These are phyloP conservation scores for Cardiospermum halicacabum DNA, from an alignment of 345 rosid genomes.

Conservation along the genomic window DNA sequence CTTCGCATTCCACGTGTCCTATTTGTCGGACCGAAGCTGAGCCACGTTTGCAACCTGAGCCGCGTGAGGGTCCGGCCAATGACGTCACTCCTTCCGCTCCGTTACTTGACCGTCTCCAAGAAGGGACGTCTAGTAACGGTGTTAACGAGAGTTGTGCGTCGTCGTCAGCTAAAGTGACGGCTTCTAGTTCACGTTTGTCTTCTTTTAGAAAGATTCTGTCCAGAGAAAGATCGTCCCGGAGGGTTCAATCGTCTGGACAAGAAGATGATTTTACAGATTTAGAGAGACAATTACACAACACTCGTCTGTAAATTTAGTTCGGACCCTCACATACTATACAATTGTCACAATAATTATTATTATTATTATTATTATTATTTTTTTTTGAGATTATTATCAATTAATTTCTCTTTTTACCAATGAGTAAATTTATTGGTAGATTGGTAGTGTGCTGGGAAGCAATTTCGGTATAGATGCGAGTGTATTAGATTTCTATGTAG, in stretches of 20 bases:
- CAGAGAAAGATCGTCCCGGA: constrained; percentile 42
- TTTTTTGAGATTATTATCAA: too few relatives aligned
- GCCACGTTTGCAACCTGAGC: constrained; percentile 50
- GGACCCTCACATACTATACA: too few relatives aligned
- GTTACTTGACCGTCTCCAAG: constrained; percentile 23
- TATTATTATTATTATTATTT: background rate
- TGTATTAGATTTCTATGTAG: too few relatives aligned
- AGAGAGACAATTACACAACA: constrained; percentile 36
- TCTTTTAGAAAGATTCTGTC: constrained; percentile 40
- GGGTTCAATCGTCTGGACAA: constrained; percentile 28
- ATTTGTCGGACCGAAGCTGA: constrained; percentile 70
- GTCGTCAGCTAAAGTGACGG: constrained; percentile 22
- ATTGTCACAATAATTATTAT: background rate
- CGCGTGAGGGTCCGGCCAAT: constrained; percentile 30
- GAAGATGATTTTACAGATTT: constrained; percentile 32
- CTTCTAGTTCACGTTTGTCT: constrained; percentile 34
- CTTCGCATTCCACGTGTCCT: constrained; percentile 60
- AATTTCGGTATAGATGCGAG: too few relatives aligned
- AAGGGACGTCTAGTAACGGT: constrained; percentile 23
- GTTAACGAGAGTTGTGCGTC: constrained; percentile 1
- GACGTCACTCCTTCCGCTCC: constrained; percentile 36
- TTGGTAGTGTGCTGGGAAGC: too few relatives aligned
- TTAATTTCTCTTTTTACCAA: too few relatives aligned
- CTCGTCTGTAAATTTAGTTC: background rate
- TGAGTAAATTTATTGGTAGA: too few relatives aligned